Base-by-base conservation (phyloP, 305 asterid genomes). In the Coffea humblotiana region DNA sequence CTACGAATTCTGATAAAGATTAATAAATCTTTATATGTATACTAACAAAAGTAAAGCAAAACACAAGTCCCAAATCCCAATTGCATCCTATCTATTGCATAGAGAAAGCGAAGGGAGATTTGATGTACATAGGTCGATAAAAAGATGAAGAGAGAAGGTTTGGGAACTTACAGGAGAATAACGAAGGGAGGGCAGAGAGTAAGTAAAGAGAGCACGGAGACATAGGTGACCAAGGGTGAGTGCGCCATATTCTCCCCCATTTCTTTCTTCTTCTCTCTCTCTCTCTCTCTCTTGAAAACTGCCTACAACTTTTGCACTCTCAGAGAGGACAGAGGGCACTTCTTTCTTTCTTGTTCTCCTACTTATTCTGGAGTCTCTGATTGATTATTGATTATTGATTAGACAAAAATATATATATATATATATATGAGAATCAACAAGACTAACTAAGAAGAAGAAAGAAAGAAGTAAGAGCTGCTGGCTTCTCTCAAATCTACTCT, bases 101-200 rank as follows among this genome's bases (percentile, higher is more conserved):
- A 60, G 12, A 21, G 23, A 23, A 21, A 21, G 9, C 2, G 19
- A 56, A 8, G 63, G 8, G 3, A 18, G n/a, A 16, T 4, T 51
- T 12, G 14, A 16, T 16, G 15, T 27, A 65, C 1, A 13, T 66
- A 29, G 32, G 7, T 29, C 8, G 25, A 25, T n/a, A 71, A 11
- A 23, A 47, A 23, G 25, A 25, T n/a, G 14, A 25, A 25, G 1
- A 52, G 58, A 35, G 63, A 63, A 25, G 14, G 2, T 0, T 13
- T 61, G 21, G 71, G 40, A 77, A 88, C 97, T 89, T 73, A 92
- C 99, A 95, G 84, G 23, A 95, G 96, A 89, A 95, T 93, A 49
- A 93, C 98, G 79, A 95, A 95, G 58, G 99, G 99, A 54, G 98
- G 99, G 83, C 97, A 92, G 74, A 90, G 82, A 73, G 95, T 80